These are phyloP conservation scores for Daphne laureola DNA, from an alignment of 441 rosid genomes.

Conservation along the genomic window DNA sequence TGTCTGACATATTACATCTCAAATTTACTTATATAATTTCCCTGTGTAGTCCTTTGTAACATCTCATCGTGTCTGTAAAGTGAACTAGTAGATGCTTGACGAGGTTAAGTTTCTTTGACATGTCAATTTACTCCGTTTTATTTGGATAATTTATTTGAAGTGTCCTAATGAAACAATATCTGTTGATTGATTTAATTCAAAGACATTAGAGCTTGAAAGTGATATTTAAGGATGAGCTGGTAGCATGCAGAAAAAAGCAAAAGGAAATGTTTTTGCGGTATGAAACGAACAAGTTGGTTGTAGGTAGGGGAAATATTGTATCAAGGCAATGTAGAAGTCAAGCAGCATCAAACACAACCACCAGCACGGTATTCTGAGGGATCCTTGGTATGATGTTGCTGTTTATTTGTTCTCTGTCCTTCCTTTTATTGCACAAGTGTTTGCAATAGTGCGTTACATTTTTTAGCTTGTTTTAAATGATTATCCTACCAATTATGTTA, in stretches of 20 bases:
- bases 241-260: conserved; percentile 1
- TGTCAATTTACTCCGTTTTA: not conserved
- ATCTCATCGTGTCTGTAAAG: not conserved
- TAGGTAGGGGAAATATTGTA: conserved; percentile 62
- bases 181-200: too few species aligned
- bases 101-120: not conserved
- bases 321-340: conserved; percentile 53
- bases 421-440: conserved; percentile 10
- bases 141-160: too few species aligned
- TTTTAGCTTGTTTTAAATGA: too few species aligned
- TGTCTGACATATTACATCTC: too few species aligned
- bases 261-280: not conserved
- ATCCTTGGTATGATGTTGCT: conserved; percentile 55
- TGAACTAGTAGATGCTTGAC: not conserved
- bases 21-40: not conserved
- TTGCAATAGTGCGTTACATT: conserved; percentile 1
- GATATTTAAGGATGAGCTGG: conserved; percentile 3
- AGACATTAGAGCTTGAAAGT: not conserved
- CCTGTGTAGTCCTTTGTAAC: not conserved
- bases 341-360: conserved; percentile 82
- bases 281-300: conserved; percentile 13
- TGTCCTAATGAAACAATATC: not conserved
- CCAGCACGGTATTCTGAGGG: conserved; percentile 89
- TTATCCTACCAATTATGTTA: too few species aligned
- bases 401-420: conserved; percentile 8